Base-by-base conservation (phyloP, 768 basidiomycete genomes). In the Serpula lacrymans region DNA sequence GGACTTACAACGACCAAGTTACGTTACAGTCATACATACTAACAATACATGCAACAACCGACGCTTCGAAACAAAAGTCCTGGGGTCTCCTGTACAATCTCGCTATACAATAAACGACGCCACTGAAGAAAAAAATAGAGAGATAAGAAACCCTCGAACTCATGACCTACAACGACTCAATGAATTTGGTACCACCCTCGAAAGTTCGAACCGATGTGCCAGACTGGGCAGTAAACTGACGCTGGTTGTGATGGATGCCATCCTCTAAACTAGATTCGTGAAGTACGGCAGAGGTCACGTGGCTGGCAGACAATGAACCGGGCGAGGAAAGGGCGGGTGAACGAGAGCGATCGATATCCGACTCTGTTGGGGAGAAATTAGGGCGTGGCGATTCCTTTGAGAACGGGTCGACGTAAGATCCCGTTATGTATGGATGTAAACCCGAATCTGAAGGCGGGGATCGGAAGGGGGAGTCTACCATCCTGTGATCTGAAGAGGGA, bases 141-240 rank as follows among this genome's bases (percentile, higher is more conserved):
- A 38, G 37, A 16, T 38, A 14, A 22, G 13, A 13, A 26, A 25
- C n/a, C n/a, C n/a, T n/a, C n/a, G n/a, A n/a, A n/a, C n/a, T 24
- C 21, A 20, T 18, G 17, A 24, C 23, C 59, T 57, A 70, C 34
- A 71, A 38, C 21, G 48, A 60, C 49, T 76, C 75, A 20, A 75
- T 55, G 42, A 77, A 77, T 53, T 70, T 77, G 13, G 72, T 69
- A 11, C 74, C 75, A n/a, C 64, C 64, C 38, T 52, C 51, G 24
- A 71, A 65, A 9, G 72, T 69, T 48, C 60, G 63, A 47, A 64
- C 48, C 16, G 68, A 59, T 33, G 44, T 35, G 11, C 42, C 45
- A 17, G 57, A 60, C 48, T 56, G 36, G 11, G 37, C 34, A 26
- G 57, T 56, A 2, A 42, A 50, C 43, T 64, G 55, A 2, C 46